These are phyloP conservation scores for Amanita brunnescens DNA, from an alignment of 768 basidiomycete species.

Conservation along the genomic window DNA sequence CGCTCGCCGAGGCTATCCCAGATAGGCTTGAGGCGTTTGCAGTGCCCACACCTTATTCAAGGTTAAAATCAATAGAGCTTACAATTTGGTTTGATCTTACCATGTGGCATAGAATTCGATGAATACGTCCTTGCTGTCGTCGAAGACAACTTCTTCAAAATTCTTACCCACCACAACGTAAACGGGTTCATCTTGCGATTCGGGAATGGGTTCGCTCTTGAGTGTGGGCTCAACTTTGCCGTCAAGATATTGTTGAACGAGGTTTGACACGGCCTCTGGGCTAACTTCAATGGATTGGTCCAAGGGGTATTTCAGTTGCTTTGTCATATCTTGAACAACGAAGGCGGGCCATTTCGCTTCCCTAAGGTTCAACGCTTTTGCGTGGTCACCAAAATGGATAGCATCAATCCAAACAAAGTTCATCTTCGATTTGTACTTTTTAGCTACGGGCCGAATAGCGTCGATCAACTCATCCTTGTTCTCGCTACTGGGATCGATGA, in stretches of 20 bases:
- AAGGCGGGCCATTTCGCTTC: constrained; percentile 90
- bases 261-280: constrained; percentile 43
- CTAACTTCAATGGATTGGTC: constrained; percentile 61
- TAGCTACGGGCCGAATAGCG: constrained; percentile 65
- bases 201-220: constrained; percentile 87
- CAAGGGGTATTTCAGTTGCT: constrained; percentile 85
- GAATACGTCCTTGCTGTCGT: constrained; percentile 90
- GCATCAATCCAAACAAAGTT: constrained; percentile 99
- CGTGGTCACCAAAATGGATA: constrained; percentile 91
- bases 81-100: constrained; percentile 34
- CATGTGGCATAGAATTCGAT: constrained; percentile 97
- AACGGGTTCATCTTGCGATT: constrained; percentile 74
- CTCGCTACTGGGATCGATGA: constrained; percentile 73
- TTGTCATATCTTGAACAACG: constrained; percentile 79
- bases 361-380: constrained; percentile 81
- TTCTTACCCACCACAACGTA: constrained; percentile 79
- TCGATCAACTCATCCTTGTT: constrained; percentile 59
- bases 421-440: constrained; percentile 73
- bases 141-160: constrained; percentile 80
- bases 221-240: constrained; percentile 75
- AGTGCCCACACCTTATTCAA: constrained; percentile 75
- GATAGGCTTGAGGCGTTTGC: constrained; percentile 91
- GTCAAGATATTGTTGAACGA: constrained; percentile 56
- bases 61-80: not conserved
- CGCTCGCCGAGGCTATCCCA: constrained; percentile 90